phyloP scores from a whole-genome alignment of 2,329 filamentous ascomycete species.

The Fusarium gaditjirri region DNA sequence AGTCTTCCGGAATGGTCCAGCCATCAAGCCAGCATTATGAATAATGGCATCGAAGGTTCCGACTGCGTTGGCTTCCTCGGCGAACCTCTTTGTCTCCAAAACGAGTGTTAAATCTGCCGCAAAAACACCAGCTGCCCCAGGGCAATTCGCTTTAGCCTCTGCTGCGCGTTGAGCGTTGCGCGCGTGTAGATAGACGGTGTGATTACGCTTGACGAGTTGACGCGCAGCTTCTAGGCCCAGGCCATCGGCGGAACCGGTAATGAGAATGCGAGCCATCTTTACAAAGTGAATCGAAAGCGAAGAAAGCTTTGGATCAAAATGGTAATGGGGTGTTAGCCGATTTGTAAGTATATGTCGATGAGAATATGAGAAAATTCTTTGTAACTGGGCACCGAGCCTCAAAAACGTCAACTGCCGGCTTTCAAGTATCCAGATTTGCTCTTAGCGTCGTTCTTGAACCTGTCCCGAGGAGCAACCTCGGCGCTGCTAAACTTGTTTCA shows the following conservation, averaged over 20 bases:
- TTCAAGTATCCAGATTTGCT: background rate
- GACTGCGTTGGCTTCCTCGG: conserved; percentile 31
- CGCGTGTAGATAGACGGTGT: conserved; percentile 39
- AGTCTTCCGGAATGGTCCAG: conserved; percentile 27
- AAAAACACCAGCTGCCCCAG: conserved; percentile 26
- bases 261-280: conserved; percentile 38
- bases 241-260: conserved; percentile 40
- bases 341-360: background rate
- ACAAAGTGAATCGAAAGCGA: rapidly evolving
- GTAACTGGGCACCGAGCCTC: background rate
- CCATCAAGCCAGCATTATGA: conserved; percentile 33
- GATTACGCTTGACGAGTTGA: conserved; percentile 36
- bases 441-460: background rate
- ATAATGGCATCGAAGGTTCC: conserved; percentile 38
- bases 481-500: background rate
- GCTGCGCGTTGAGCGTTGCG: conserved; percentile 33
- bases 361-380: background rate
- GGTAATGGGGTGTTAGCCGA: rapidly evolving
- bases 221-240: conserved; percentile 38
- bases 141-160: conserved; percentile 20
- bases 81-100: conserved; percentile 27
- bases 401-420: background rate
- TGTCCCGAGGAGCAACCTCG: background rate
- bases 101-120: conserved; percentile 29
- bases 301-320: too few species aligned